These are phyloP conservation scores for Trypanosoma vivax DNA, from an alignment of 208 protist genomes.

Conservation along the genomic window DNA sequence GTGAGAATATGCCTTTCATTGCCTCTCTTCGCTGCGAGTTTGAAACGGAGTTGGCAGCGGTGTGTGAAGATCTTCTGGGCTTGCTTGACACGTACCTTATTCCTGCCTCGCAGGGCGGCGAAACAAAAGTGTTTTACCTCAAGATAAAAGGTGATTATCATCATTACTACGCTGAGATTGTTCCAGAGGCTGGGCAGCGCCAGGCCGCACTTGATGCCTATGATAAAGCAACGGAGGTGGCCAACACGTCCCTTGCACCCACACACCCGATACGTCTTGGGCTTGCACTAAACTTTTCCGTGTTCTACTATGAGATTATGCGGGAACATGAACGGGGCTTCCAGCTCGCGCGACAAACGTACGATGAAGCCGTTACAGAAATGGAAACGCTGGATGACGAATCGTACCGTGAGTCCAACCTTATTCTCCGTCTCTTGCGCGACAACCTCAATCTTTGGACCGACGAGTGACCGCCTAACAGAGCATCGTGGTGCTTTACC, in stretches of 20 bases:
- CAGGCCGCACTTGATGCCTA: constrained; percentile 86
- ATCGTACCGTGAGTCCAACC: constrained; percentile 98
- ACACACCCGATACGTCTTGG: constrained; percentile 99
- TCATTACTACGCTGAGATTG: constrained; percentile 98
- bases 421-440: constrained; percentile 98
- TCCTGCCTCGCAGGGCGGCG: constrained; percentile 83
- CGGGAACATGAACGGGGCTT: constrained; percentile 93
- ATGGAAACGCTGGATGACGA: constrained; percentile 97
- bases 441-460: constrained; percentile 99
- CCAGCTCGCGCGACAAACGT: constrained; percentile 91
- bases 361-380: constrained; percentile 95
- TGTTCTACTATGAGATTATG: constrained; percentile 99
- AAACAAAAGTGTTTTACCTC: constrained; percentile 93
- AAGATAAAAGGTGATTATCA: constrained; percentile 96
- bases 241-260: constrained; percentile 81
- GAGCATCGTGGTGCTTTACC: constrained; percentile 8
- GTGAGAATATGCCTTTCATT: constrained; percentile 90
- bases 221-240: constrained; percentile 82
- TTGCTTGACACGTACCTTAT: constrained; percentile 97
- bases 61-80: constrained; percentile 96
- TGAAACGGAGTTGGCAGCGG: constrained; percentile 96
- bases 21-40: constrained; percentile 93
- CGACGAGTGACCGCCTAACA: constrained; percentile 74
- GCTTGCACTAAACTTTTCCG: constrained; percentile 99
- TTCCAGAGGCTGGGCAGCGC: constrained; percentile 74